Evolutionary conservation across 352 stramenopile genomes (phyloP).

Genomic region (Pythium sp.): DNA sequence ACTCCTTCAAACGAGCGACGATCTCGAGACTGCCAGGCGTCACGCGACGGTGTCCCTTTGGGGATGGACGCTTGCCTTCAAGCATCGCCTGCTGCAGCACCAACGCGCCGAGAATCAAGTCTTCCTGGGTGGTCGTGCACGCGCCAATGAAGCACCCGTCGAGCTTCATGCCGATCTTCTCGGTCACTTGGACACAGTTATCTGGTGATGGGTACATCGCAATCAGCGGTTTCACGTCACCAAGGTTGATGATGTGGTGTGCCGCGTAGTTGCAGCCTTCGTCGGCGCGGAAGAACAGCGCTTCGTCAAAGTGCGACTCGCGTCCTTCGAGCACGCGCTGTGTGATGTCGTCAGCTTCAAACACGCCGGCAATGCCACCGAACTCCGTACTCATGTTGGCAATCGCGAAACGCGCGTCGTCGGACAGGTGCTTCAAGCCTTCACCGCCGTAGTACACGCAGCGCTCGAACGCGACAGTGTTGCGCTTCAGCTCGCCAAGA

Average conservation of each 20-base stretch:
- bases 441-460: constrained; percentile 73
- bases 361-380: constrained; percentile 77
- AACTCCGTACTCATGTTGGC: constrained; percentile 87
- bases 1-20: constrained; percentile 54
- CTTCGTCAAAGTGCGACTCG: constrained; percentile 65
- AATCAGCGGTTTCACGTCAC: constrained; percentile 53
- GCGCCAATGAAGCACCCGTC: constrained; percentile 84
- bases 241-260: constrained; percentile 76
- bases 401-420: constrained; percentile 78
- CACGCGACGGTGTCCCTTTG: constrained; percentile 56
- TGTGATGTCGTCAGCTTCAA: constrained; percentile 72
- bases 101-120: constrained; percentile 73
- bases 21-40: constrained; percentile 80
- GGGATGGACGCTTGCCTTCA: constrained; percentile 50
- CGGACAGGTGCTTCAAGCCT: constrained; percentile 60
- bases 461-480: constrained; percentile 82
- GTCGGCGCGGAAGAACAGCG: constrained; percentile 68
- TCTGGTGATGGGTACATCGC: constrained; percentile 78
- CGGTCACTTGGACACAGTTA: constrained; percentile 67
- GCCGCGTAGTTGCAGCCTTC: constrained; percentile 66
- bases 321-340: constrained; percentile 51
- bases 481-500: constrained; percentile 74
- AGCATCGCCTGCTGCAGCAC: constrained; percentile 74
- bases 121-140: constrained; percentile 80
- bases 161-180: constrained; percentile 74